Evolutionary conservation across 768 basidiomycete species (phyloP), one percentile per base, ranked within the genome.

Genomic region (Paxillus rubicundulus): DNA sequence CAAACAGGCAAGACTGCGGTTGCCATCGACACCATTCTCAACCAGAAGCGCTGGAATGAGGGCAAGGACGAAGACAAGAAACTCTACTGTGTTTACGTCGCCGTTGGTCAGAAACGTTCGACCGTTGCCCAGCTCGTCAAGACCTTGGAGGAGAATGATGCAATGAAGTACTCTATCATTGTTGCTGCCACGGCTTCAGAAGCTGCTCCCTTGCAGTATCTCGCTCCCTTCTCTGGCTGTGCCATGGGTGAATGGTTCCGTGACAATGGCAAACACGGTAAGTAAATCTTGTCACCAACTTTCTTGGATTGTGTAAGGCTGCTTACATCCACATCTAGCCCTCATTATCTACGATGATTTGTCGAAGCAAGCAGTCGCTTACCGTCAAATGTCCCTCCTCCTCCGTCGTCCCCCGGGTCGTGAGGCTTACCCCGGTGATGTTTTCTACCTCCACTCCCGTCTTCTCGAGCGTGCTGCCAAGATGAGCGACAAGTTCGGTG

Each of bases 231-330:
- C 92, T 96, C 97, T 62, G 97, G 97, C 59, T 96, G 93, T 76
- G 97, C 97, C 67, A 99, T 99, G 94, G 97, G 97, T 72, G 97
- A 99, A 79, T 99, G 96, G 96, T 99, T 99, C 97, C 91, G 93
- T 77, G 97, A 99, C 78, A 99, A 99, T 73, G 96, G 94, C 79
- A 98, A 96, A 80, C 97, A 99, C 75, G 95, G 89, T 89, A 65
- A 49, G 85, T 63, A 21, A 36, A n/a, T 28, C 2, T 4, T 3
- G n/a, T 43, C 24, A n/a, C 13, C 14, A 43, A 44, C 18, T 12
- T 12, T 32, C 2, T 46, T 17, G 20, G 7, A 20, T 38, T 2
- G 20, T 12, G 41, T 47, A 45, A 50, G 30, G 3, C 7, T 57
- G 32, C 54, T 69, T 37, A 67, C 47, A 27, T 53, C 17, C 47